Evolutionary conservation across 768 basidiomycete species (phyloP).

Genomic region (Hydnomerulius pinastri): DNA sequence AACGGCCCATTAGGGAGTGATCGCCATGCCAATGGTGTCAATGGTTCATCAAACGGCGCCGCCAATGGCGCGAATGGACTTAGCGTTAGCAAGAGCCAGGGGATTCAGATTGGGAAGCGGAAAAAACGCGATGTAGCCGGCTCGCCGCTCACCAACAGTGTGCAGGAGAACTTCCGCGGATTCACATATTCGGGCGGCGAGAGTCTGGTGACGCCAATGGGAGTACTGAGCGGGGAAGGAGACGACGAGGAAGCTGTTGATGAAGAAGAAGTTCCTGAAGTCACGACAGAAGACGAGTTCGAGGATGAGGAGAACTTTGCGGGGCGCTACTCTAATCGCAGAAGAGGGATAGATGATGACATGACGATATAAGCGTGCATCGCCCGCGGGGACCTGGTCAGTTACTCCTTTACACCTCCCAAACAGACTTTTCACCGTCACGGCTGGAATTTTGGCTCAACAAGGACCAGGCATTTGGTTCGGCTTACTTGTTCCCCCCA

Average conservation of each 20-base stretch:
- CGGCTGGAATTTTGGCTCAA: constrained; percentile 21
- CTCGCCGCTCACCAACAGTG: constrained; percentile 82
- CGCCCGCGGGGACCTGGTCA: constrained; percentile 9
- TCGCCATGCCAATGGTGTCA: constrained; percentile 19
- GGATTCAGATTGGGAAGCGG: constrained; percentile 55
- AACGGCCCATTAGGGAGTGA: constrained; percentile 80
- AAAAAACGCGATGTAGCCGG: constrained; percentile 48
- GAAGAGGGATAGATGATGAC: constrained; percentile 43
- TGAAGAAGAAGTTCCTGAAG: constrained; percentile 49
- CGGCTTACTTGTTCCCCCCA: constrained; percentile 3
- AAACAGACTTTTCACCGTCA: neutral
- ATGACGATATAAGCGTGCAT: constrained; percentile 28
- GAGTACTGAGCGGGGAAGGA: constrained; percentile 35
- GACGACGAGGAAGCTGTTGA: constrained; percentile 47
- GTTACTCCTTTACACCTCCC: constrained; percentile 9
- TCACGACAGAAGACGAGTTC: constrained; percentile 75
- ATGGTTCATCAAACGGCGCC: neutral
- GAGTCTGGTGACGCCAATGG: constrained; percentile 53
- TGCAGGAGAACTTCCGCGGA: constrained; percentile 96
- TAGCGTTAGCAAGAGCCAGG: constrained; percentile 23
- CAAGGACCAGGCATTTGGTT: constrained; percentile 22
- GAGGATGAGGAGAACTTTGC: constrained; percentile 64
- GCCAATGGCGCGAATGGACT: constrained; percentile 20
- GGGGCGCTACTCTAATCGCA: constrained; percentile 69
- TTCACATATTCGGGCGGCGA: constrained; percentile 87